Percentiles rank a stretch among this genome's conserved stretches.
Evolutionary conservation across 73 alveolate genomes (phyloP).

Genomic region (Effrenium voratum): DNA sequence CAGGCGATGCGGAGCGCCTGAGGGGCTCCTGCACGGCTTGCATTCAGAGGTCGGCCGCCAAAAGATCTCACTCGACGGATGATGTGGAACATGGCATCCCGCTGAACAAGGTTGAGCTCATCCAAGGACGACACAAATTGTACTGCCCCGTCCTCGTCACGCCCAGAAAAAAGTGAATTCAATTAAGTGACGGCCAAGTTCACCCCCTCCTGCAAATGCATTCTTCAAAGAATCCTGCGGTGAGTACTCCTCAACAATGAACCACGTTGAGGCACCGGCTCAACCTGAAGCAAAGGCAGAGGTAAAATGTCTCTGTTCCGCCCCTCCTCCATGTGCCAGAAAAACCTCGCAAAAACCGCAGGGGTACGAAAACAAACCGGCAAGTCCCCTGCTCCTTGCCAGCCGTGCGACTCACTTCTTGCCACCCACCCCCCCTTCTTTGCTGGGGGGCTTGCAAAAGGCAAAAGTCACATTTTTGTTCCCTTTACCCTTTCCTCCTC

Average conservation of each 20-base stretch:
- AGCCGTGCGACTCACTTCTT: too few relatives aligned
- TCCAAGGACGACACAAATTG: not conserved
- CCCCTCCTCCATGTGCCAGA: too few relatives aligned
- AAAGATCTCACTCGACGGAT: not conserved
- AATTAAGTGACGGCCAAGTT: not conserved
- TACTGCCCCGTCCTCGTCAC: not conserved
- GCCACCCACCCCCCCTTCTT: too few relatives aligned
- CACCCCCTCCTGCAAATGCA: not conserved
- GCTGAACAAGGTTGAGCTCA: not conserved
- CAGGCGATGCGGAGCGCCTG: conserved; percentile 8
- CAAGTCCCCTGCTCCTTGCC: too few relatives aligned
- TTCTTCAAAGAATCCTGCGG: not conserved
- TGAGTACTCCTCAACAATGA: not conserved
- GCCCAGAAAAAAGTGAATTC: not conserved
- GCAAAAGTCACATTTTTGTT: too few relatives aligned
- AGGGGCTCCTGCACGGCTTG: not conserved
- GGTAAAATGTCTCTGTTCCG: not conserved
- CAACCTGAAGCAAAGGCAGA: not conserved
- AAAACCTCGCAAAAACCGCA: too few relatives aligned
- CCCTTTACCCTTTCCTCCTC: too few relatives aligned
- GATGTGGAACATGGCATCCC: not conserved
- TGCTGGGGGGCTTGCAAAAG: too few relatives aligned
- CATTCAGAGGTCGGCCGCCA: not conserved
- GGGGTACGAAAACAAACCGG: too few relatives aligned
- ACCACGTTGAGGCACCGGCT: too few relatives aligned